Conservation (phyloP, 75 land plant genomes). For the Pinus albicaulis region DNA sequence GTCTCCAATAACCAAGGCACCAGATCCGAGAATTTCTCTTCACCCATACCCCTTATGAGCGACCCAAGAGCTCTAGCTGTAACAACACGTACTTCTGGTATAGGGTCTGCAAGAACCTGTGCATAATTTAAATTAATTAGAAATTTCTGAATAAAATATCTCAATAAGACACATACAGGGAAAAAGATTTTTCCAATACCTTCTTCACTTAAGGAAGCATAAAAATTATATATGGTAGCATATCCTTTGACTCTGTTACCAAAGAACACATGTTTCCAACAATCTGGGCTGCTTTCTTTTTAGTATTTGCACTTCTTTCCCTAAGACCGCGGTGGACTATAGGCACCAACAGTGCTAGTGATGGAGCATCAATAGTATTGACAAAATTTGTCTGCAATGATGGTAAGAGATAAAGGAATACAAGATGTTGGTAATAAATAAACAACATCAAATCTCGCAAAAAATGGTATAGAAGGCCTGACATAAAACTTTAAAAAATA, state of each 20-base stretch:
- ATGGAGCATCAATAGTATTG: conserved; percentile 97
- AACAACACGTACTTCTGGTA: conserved; percentile 98
- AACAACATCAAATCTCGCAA: background rate
- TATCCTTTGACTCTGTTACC: conserved; percentile 97
- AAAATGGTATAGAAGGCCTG: background rate
- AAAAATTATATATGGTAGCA: conserved; percentile 94
- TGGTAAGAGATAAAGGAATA: background rate
- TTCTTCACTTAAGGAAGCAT: conserved; percentile 99
- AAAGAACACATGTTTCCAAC: conserved; percentile 99
- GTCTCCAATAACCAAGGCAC: conserved; percentile 96
- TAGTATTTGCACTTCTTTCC: conserved; percentile 96
- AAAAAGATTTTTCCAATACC: conserved; percentile 30
- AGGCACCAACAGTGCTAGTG: conserved; percentile 97
- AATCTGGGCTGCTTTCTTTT: conserved; percentile 98
- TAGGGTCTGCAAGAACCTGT: conserved; percentile 98
- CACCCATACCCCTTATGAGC: conserved; percentile 96
- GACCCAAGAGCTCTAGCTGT: conserved; percentile 98
- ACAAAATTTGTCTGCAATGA: conserved; percentile 91
- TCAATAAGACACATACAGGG: background rate
- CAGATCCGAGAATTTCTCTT: conserved; percentile 95
- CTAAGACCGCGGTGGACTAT: conserved; percentile 98
- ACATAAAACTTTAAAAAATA: conserved; percentile 14
- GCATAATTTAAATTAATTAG: background rate
- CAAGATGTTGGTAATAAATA: background rate
- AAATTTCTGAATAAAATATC: background rate